Base-by-base conservation (phyloP, 352 stramenopile species). In the Pythium insidiosum region DNA sequence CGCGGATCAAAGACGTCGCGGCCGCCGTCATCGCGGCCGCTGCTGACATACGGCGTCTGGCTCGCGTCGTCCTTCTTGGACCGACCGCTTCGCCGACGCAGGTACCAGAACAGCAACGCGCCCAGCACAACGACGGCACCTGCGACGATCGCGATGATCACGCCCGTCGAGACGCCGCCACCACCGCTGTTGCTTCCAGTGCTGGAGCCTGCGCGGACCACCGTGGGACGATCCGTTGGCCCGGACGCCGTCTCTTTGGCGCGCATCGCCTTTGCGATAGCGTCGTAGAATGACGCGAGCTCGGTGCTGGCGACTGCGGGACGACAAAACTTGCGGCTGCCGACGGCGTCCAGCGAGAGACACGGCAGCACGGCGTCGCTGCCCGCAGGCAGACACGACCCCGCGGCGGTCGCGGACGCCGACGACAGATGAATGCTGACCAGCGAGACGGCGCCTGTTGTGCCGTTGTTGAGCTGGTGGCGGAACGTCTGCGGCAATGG, bases 311-410 rank as follows among this genome's bases (percentile, higher is more conserved):
- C 41, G 26, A 81, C 58, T 11, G 40, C 43, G 3, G 68, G 68
- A 16, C 53, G 68, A 34, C 68, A 77, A 30, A 70, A 77, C 6
- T 39, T 38, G 9, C 30, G 19, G 2, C 30, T 37, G 11, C 24
- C 38, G 19, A 43, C 33, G 15, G 62, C 39, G 12, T 53, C 30
- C 20, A 74, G 42, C 34, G 47, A 35, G 9, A 69, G 37, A 33
- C 68, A 81, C 26, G 68, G 68, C 22, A 76, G 65, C 29, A 81
- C 63, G 1, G 48, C 37, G 35, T 77, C 68, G 41, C 64, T n/a
- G n/a, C n/a, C 42, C 23, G 61, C 53, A 39, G 30, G 68, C 22
- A 29, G 40, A 36, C 65, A 70, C 7, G 35, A 56, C 2, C 16
- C 10, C 5, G 30, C 3, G 6, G 42, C 42, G 25, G 51, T 46